Conservation (phyloP, 1,284 basidiomycete genomes). For the Tilletia caries region DNA sequence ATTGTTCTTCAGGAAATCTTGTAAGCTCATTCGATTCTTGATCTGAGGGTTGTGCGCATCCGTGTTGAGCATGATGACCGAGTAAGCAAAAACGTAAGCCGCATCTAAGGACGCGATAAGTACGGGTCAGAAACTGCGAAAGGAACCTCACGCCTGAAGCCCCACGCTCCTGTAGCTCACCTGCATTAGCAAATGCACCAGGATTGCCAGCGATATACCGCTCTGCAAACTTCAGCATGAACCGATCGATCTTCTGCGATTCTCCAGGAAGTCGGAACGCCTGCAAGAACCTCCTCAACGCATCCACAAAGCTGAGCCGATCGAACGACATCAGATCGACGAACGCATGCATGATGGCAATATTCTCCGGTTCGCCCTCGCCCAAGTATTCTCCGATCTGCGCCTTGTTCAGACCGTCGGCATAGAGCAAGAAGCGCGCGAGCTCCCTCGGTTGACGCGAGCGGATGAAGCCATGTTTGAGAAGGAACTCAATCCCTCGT, state of each 20-base stretch:
- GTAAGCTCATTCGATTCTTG: constrained; percentile 51
- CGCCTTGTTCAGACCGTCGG: constrained; percentile 89
- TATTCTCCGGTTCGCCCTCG: constrained; percentile 52
- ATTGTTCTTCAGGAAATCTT: constrained; percentile 54
- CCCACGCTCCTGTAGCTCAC: constrained; percentile 8
- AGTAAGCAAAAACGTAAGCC: constrained; percentile 53
- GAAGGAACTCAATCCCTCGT: constrained; percentile 81
- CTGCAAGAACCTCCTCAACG: constrained; percentile 49
- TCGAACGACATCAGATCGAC: constrained; percentile 53
- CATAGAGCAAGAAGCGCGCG: constrained; percentile 79
- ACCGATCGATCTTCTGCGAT: constrained; percentile 53
- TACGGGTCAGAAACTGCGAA: background rate
- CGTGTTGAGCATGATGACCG: constrained; percentile 54
- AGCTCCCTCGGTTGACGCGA: constrained; percentile 73
- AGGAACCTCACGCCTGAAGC: no score
- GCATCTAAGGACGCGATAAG: constrained; percentile 35
- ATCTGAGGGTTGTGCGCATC: constrained; percentile 53
- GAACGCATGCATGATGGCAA: constrained; percentile 53
- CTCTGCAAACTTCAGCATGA: constrained; percentile 54
- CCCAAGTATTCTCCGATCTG: constrained; percentile 98
- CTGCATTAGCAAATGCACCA: constrained; percentile 47
- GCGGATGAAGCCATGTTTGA: constrained; percentile 84
- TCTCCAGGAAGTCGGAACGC: constrained; percentile 52
- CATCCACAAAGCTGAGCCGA: constrained; percentile 45
- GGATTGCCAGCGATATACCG: constrained; percentile 51